Base-by-base conservation (phyloP, 805 yeast genomes). In the Barnettozyma vustinii region DNA sequence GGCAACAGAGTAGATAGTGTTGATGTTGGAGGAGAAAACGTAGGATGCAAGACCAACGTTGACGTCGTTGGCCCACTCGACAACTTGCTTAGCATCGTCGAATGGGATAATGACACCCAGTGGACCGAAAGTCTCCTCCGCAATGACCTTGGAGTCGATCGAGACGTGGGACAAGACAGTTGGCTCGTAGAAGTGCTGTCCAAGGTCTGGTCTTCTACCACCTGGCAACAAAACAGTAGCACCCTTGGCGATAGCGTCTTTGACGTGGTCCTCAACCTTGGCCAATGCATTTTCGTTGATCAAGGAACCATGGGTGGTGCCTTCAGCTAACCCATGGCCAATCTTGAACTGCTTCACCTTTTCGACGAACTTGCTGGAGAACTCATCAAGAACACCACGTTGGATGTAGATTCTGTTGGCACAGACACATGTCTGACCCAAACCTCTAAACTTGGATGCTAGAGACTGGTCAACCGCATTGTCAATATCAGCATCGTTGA, bases 391-490 rank as follows among this genome's bases (percentile, higher is more conserved):
- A 25, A 80, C 63, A 2, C 70, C 65, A 40, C 71, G 65, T 50
- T 81, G 84, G 21, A 81, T 79, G 56, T 76, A 81, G 5, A 81
- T 55, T 56, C 83, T 70, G 60, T 80, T 79, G 45, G 83, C 82
- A 63, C 83, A 79, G 21, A 80, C 79, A 67, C 87, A 81, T 1
- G 84, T 80, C 60, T 81, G 87, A 36, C 87, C 87, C 59, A 80
- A 67, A 36, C 80, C 72, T 63, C 83, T 73, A 62, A 81, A 80
- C 57, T 80, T 81, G 30, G 82, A 73, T 5, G 77, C 79, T 37
- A 77, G 61, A 1, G 79, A 75, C 51, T 70, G 71, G 21, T 69
- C 73, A 3, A 80, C 81, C 1, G 85, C 84, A 30, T 66, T 61
- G 44, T 80, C 83, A 12, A 81, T 55, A 53, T 78, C 77, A 9